Base-by-base conservation (phyloP, 179 eudicot species). In the Nepenthes alata region DNA sequence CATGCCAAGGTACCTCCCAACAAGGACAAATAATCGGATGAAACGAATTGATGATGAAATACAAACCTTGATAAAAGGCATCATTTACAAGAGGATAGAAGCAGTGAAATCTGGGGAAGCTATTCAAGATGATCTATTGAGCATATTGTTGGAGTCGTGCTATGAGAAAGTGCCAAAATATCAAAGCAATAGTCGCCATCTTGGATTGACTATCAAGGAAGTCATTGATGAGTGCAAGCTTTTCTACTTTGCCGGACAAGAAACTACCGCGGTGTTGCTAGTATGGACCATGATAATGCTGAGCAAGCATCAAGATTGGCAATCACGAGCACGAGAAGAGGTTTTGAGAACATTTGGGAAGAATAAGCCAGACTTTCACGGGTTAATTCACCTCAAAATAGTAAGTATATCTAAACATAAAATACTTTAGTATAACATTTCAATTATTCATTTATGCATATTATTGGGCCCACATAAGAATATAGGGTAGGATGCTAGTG, bases 1-100 rank as follows among this genome's bases (percentile, higher is more conserved):
- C 45, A 41, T 61, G 7, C 49, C 36, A 39, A 85, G 91, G 55
- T 85, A 50, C 60, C n/a, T 82, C 35, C 91, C 91, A 35, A 85
- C 87, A 2, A 78, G 75, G 69, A 73, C 3, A 38, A 85, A 80
- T 70, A 83, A 1, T 47, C 72, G 65, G 66, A 61, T 80, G 72
- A 78, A 41, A 41, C 6, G 8, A 41, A 4, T 41, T 7, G 8
- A 41, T 7, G 8, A 41, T 41, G 45, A 41, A 41, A 41, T 41
- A 41, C 45, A 41, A 1, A 7, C 45, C 8, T 41, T 41, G 58
- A 35, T 34, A 35, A 85, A 51, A 14, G 68, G 47, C 25, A 66
- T 83, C 7, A 73, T 78, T n/a, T 13, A 66, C 5, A 72, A 71
- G 62, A 77, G 80, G 35, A 59, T 60, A 67, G 68, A 67, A n/a